Evolutionary conservation across 805 yeast species (phyloP), one percentile per base, ranked within the genome.

Genomic region (Kockiozyma suomiensis): DNA sequence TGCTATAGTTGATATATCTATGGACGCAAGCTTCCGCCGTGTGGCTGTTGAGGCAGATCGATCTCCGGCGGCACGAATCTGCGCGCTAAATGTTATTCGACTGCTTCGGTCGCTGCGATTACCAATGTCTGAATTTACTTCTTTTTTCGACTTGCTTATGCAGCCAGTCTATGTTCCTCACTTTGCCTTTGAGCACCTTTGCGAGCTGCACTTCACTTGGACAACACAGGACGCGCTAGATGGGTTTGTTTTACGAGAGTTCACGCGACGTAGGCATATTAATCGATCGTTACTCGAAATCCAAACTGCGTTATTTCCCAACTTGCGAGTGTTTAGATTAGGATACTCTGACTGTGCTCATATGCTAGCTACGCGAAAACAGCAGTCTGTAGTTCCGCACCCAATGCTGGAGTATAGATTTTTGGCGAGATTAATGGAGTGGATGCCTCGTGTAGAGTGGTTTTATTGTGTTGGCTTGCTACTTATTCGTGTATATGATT

Each of bases 161-260:
- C 41, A 41, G 19, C 55, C 55, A 8, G 47, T 41, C 8, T 41
- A 17, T 17, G 48, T 50, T 13, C 46, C 46, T 8, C 35, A 32
- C 13, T 51, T 51, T 26, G 48, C 47, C 6, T 51, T 51, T 30
- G 48, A 51, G 8, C 17, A 28, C 4, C 45, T 51, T 1, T 17
- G 21, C 21, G 48, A 41, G 41, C 40, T 51, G 21, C 47, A 51
- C 13, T 51, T 51, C 48, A 51, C 55, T 7, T 51, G 55, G 55
- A 28, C 55, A 8, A 32, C 46, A 7, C 48, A 40, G 25, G 48
- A 26, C n/a, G 55, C 55, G 13, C 41, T 51, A 12, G 55, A 51
- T 30, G 55, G 55, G 15, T 51, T 17, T 30, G 47, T 51, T 4
- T 21, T 51, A 3, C 37, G 47, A 25, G 55, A 51, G 21, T 51